phyloP scores from a whole-genome alignment of 768 basidiomycete species.

The Amanita phalloides region DNA sequence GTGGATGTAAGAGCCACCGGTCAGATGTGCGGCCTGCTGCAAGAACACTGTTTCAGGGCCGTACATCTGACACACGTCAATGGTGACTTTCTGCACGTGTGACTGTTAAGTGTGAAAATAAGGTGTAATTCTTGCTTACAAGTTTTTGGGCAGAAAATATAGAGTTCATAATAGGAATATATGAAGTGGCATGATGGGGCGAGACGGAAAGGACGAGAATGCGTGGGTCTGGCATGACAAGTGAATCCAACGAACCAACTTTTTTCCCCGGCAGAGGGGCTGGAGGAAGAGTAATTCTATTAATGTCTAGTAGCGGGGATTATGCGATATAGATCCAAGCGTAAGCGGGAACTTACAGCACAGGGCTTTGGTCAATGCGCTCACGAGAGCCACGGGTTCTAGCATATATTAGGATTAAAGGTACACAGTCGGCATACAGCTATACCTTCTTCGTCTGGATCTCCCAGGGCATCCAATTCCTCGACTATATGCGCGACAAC shows the following conservation, averaged over 20 bases:
- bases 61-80: constrained; percentile 90
- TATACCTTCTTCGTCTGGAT: constrained; percentile 41
- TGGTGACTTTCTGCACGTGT: constrained; percentile 74
- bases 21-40: constrained; percentile 94
- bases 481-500: constrained; percentile 50
- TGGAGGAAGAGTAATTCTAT: constrained; percentile 23
- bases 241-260: constrained; percentile 19
- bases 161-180: constrained; percentile 98
- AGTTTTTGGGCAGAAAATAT: constrained; percentile 99
- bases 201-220: constrained; percentile 80
- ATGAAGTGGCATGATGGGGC: constrained; percentile 79
- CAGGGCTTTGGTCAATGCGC: constrained; percentile 84
- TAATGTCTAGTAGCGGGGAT: constrained; percentile 23
- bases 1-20: constrained; percentile 87
- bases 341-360: constrained; percentile 52
- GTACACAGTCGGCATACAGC: constrained; percentile 5
- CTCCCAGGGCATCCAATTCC: constrained; percentile 45
- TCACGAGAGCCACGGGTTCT: constrained; percentile 68
- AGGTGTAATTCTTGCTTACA: constrained; percentile 31
- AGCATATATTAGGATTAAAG: constrained; percentile 9
- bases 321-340: background rate
- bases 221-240: constrained; percentile 25
- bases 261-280: constrained; percentile 17
- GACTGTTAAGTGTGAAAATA: constrained; percentile 2
- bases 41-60: constrained; percentile 90